Evolutionary conservation across 306 rosid species (phyloP).

Genomic region (Malus sylvestris): DNA sequence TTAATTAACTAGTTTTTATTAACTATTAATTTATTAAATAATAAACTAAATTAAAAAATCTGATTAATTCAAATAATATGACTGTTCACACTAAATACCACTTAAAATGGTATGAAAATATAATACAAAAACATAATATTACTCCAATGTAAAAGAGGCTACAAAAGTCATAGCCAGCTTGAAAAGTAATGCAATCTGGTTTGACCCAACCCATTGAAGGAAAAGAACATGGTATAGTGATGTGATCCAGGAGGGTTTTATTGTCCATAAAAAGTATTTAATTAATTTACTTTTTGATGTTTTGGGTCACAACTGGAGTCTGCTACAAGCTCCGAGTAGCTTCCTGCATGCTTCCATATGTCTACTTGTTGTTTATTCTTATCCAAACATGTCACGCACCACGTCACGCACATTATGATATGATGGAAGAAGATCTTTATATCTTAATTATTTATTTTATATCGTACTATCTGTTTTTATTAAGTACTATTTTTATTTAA

Average conservation of each 20-base stretch:
- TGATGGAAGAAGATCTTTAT: fast-evolving
- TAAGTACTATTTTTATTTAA: fast-evolving
- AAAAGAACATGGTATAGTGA: not conserved
- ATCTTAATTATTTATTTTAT: fast-evolving
- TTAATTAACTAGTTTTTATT: too few species aligned
- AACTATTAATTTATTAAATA: too few species aligned
- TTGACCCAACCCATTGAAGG: not conserved
- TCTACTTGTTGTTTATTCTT: not conserved
- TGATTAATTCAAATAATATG: too few species aligned
- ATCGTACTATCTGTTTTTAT: fast-evolving
- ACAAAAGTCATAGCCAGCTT: too few species aligned
- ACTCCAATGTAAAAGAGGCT: too few species aligned
- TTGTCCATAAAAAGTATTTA: not conserved
- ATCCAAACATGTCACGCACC: slow-evolving; percentile 13
- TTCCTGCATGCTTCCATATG: slow-evolving; percentile 20
- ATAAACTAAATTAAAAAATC: too few species aligned
- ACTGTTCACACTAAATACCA: too few species aligned
- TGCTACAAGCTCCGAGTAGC: slow-evolving; percentile 20
- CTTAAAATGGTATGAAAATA: too few species aligned
- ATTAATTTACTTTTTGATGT: too few species aligned
- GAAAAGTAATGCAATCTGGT: too few species aligned
- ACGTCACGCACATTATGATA: slow-evolving; percentile 7
- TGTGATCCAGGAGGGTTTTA: not conserved
- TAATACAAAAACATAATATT: too few species aligned
- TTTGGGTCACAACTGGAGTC: too few species aligned